A percentile compares a stretch with the other conserved stretches of the same genome.
phyloP scores from a whole-genome alignment of 805 yeast species.

The Saccharomycopsis sp. region DNA sequence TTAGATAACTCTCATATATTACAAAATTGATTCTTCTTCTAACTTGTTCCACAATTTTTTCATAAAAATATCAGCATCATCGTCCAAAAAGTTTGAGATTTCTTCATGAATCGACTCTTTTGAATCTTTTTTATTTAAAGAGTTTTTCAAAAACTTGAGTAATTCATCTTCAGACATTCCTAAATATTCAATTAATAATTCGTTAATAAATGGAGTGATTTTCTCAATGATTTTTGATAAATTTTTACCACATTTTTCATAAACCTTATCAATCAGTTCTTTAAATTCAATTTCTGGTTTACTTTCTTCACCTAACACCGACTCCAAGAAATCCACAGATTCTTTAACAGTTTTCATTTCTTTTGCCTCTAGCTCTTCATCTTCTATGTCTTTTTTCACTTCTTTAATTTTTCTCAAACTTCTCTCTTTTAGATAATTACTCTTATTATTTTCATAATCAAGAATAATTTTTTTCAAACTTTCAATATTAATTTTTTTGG shows the following conservation, averaged over 20 bases:
- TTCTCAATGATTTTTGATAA: slow-evolving; percentile 18
- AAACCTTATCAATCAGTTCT: slow-evolving; percentile 11
- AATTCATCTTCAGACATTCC: slow-evolving; percentile 46
- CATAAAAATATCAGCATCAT: slow-evolving; percentile 33
- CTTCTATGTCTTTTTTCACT: slow-evolving; percentile 31
- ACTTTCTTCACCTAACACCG: slow-evolving; percentile 18
- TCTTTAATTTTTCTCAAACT: slow-evolving; percentile 30
- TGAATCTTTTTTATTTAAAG: slow-evolving; percentile 26
- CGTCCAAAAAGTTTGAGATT: slow-evolving; percentile 40
- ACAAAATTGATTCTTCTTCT: slow-evolving; percentile 2
- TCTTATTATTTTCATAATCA: slow-evolving; percentile 4
- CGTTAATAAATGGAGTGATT: slow-evolving; percentile 26
- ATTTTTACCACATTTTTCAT: slow-evolving; percentile 10
- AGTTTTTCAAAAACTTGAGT: slow-evolving; percentile 31
- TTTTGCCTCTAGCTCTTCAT: slow-evolving; percentile 27
- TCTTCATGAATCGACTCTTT: slow-evolving; percentile 31
- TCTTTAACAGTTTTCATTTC: slow-evolving; percentile 18
- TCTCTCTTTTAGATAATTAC: slow-evolving; percentile 30
- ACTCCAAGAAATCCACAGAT: slow-evolving; percentile 6
- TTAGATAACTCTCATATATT: too few relatives aligned
- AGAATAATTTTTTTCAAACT: background rate
- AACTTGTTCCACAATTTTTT: slow-evolving; percentile 29
- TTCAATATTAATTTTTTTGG: background rate
- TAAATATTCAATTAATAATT: slow-evolving; percentile 38
- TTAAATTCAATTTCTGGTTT: background rate